These are phyloP conservation scores for Gyromitra esculenta DNA, from an alignment of 2,329 filamentous ascomycete genomes.

Conservation along the genomic window DNA sequence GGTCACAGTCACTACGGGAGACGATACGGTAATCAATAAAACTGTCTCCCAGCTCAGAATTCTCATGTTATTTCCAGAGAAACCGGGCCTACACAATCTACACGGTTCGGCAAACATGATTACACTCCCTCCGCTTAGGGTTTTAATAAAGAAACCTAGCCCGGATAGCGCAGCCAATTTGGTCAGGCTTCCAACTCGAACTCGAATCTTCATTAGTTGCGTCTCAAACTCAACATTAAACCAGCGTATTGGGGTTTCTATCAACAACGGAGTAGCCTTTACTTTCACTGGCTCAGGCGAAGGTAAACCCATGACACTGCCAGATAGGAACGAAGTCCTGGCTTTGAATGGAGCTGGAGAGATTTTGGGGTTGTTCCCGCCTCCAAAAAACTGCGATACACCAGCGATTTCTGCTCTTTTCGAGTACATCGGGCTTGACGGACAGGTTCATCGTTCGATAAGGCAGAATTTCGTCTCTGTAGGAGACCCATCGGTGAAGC, in stretches of 20 bases:
- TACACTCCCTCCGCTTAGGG: neutral
- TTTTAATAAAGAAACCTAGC: neutral
- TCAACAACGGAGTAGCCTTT: neutral
- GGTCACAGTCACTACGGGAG: neutral
- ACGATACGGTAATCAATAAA: neutral
- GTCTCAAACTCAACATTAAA: neutral
- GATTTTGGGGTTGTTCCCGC: neutral
- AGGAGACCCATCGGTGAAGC: neutral
- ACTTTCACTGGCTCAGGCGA: neutral
- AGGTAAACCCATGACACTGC: neutral
- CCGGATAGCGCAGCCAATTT: neutral
- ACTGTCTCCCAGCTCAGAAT: neutral
- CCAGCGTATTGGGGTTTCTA: neutral
- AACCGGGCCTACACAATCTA: neutral
- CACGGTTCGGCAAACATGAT: neutral
- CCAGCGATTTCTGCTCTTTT: neutral
- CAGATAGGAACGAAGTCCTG: neutral
- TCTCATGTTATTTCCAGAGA: neutral
- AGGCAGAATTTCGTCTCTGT: neutral
- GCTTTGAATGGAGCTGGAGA: neutral
- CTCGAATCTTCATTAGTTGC: neutral
- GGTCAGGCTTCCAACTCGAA: neutral
- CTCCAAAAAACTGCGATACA: neutral
- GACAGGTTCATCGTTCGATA: neutral
- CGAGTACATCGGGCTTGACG: neutral